These are phyloP conservation scores for Penicillium palitans DNA, from an alignment of 2,329 filamentous ascomycete genomes.

Conservation along the genomic window DNA sequence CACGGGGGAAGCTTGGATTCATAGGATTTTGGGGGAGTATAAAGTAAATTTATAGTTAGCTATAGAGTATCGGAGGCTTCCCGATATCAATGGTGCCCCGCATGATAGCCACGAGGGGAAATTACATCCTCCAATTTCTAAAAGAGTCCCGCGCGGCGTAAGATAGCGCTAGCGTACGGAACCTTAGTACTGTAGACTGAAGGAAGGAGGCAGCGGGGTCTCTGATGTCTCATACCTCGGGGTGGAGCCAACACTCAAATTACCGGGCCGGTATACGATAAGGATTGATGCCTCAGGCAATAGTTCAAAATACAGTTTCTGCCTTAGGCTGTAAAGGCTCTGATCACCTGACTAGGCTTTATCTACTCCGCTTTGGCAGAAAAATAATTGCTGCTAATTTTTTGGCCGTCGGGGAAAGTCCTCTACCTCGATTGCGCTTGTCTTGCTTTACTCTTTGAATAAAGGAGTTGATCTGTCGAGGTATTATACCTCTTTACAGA, in stretches of 20 bases:
- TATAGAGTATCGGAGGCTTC: neutral
- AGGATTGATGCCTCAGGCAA: conserved; percentile 19
- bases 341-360: conserved; percentile 21
- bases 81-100: conserved; percentile 2
- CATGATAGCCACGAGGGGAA: neutral
- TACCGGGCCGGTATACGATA: conserved; percentile 14
- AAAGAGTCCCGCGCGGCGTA: neutral
- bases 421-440: conserved; percentile 15
- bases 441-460: conserved; percentile 17
- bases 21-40: neutral
- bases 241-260: neutral
- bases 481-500: conserved; percentile 29
- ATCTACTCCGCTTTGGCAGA: conserved; percentile 33
- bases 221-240: neutral
- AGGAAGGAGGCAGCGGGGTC: neutral
- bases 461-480: conserved; percentile 25
- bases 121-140: conserved; percentile 6
- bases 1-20: neutral
- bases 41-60: neutral
- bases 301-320: neutral
- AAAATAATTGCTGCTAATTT: conserved; percentile 31
- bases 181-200: neutral
- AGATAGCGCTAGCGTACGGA: neutral
- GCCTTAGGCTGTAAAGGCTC: conserved; percentile 12
- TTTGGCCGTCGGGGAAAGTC: conserved; percentile 25